Base-by-base conservation (phyloP, 306 rosid genomes). In the Astragalus glycyphyllos region DNA sequence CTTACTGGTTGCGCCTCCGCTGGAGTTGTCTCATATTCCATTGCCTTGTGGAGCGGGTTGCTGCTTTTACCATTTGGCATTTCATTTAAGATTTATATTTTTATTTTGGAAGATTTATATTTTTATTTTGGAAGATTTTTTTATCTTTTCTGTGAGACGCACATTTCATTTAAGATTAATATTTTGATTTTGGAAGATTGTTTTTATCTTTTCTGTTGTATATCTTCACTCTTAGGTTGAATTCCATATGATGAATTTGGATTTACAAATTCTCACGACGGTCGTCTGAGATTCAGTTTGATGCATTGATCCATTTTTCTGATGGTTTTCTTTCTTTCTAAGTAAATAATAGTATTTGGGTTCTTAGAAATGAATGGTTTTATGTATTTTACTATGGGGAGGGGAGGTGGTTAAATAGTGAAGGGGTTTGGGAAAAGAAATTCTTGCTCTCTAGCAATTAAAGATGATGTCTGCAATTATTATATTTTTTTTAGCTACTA, bases 11-110 rank as follows among this genome's bases (percentile, higher is more conserved):
- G 82, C 45, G 74, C 72, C 86, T 86, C 88, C 87, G 89, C 71
- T 16, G 46, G 8, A 51, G 73, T 5, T 4, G 91, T 84, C 87
- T 85, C 90, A 89, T 87, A 89, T 87, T 87, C 87, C 90, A 82
- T 89, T 0, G 80, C 86, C 84, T 80, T 76, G 85, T 74, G 86
- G 65, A 84, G 92, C 78, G 74, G 91, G 75, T 90, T 40, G 89
- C 81, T 34, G 88, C 91, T 12, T 41, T 85, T 85, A 80, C 87
- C 80, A 49, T 65, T 74, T 81, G 75, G 87, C 90, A 77, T 82
- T 68, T 7, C 11, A 3, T 34, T 34, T 34, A 34, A 4, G 1
- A 34, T 34, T 34, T 0, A 34, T 0, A 20, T 20, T n/a, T 20
- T 20, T 1, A 20, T 20, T 20, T 20, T 20, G 23, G 2, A 20